Conservation (phyloP, 2,329 filamentous ascomycete genomes). For the Aspergillus sp. region DNA sequence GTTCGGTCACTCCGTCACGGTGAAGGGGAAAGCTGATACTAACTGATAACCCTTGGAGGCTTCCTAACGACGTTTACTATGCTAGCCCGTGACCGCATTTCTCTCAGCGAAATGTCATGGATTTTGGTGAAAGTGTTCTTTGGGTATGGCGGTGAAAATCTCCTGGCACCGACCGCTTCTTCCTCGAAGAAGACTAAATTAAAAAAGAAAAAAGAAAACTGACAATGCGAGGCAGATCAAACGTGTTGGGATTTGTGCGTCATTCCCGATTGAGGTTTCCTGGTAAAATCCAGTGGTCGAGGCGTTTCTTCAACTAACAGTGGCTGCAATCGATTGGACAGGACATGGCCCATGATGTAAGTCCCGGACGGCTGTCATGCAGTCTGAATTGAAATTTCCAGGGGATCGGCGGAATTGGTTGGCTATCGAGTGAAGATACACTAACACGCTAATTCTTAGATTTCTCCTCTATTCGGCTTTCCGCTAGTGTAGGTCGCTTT, state of each 20-base stretch:
- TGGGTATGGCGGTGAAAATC: conserved; percentile 53
- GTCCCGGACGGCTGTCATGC: conserved; percentile 28
- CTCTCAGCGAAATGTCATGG: conserved; percentile 54
- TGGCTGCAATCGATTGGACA: conserved; percentile 37
- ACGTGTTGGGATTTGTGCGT: conserved; percentile 57
- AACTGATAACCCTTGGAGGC: conserved; percentile 39
- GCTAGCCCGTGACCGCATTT: conserved; percentile 54
- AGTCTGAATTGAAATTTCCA: conserved; percentile 20
- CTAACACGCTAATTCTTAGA: conserved; percentile 34
- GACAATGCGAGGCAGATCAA: conserved; percentile 38
- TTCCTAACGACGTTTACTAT: conserved; percentile 76
- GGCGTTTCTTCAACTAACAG: conserved; percentile 20
- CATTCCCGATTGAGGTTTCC: conserved; percentile 6
- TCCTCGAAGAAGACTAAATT: not conserved
- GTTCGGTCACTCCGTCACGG: conserved; percentile 9
- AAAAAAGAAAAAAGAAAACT: conserved; percentile 8
- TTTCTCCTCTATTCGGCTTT: conserved; percentile 37
- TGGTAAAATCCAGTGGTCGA: not conserved
- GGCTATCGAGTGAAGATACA: conserved; percentile 33
- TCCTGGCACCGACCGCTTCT: conserved; percentile 50
- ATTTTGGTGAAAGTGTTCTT: conserved; percentile 60
- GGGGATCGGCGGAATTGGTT: conserved; percentile 29
- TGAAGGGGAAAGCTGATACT: conserved; percentile 1
- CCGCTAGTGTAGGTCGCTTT: conserved; percentile 32
- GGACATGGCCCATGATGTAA: conserved; percentile 35